These are phyloP conservation scores for Suhomyces canberraensis DNA, from an alignment of 805 yeast genomes.

Conservation along the genomic window DNA sequence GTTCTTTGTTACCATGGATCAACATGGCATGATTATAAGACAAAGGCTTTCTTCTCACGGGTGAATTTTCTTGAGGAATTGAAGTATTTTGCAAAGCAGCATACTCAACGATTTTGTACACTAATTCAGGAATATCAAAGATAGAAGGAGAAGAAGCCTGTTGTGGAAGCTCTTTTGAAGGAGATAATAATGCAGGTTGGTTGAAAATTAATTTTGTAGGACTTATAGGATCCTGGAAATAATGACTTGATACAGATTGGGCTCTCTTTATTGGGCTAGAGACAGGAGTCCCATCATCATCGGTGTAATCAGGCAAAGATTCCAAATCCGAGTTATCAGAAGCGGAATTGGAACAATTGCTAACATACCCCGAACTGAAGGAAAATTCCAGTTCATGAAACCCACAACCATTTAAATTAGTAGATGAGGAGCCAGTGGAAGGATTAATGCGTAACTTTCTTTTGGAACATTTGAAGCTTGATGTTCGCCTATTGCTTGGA, in stretches of 20 bases:
- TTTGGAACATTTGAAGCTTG: conserved; percentile 4
- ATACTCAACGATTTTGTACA: conserved; percentile 54
- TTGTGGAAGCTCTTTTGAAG: not conserved
- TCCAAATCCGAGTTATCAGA: conserved; percentile 31
- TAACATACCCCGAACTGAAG: conserved; percentile 7
- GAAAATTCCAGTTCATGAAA: conserved; percentile 12
- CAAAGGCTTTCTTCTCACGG: conserved; percentile 65
- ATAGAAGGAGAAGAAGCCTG: conserved; percentile 33
- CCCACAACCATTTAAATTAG: not conserved
- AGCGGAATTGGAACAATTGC: not conserved
- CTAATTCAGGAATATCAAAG: conserved; percentile 74
- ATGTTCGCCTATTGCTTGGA: conserved; percentile 2
- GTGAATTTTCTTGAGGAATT: conserved; percentile 61
- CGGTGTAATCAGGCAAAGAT: conserved; percentile 36
- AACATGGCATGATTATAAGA: conserved; percentile 66
- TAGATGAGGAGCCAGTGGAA: not conserved
- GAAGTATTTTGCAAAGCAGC: conserved; percentile 52
- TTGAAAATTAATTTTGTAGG: not conserved
- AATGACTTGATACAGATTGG: conserved; percentile 2
- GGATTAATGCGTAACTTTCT: conserved; percentile 2
- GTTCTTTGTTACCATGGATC: conserved; percentile 53
- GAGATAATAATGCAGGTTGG: not conserved
- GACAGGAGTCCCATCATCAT: conserved; percentile 24
- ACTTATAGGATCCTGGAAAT: conserved; percentile 5
- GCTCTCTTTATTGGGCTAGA: conserved; percentile 13